Evolutionary conservation across 2,329 filamentous ascomycete genomes (phyloP).

Genomic region (Mycogone perniciosa): DNA sequence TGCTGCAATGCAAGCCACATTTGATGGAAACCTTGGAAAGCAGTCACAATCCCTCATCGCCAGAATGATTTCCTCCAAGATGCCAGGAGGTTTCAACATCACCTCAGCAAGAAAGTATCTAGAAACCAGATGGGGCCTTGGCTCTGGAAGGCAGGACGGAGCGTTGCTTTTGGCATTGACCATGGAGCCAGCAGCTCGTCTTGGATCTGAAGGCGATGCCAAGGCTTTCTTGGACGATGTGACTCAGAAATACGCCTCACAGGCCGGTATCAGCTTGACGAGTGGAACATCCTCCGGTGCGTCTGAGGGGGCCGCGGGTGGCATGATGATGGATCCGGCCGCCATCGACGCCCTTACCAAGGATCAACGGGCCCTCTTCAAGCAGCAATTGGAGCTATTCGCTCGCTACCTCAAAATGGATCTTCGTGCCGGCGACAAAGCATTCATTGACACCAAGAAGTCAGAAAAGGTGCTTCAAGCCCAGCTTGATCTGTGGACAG

Average conservation of each 20-base stretch:
- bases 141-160: conserved; percentile 80
- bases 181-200: conserved; percentile 81
- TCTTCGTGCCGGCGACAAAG: conserved; percentile 92
- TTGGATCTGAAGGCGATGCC: conserved; percentile 83
- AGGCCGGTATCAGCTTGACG: conserved; percentile 76
- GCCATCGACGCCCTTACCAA: conserved; percentile 96
- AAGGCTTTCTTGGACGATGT: conserved; percentile 89
- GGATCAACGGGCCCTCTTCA: conserved; percentile 92
- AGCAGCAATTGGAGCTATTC: conserved; percentile 93
- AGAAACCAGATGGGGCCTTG: conserved; percentile 88
- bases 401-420: conserved; percentile 97
- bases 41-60: conserved; percentile 91
- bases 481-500: conserved; percentile 89
- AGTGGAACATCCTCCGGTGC: conserved; percentile 68
- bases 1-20: conserved; percentile 95
- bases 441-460: conserved; percentile 76
- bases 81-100: conserved; percentile 99
- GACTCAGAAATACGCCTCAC: conserved; percentile 80
- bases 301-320: conserved; percentile 62
- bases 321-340: conserved; percentile 99
- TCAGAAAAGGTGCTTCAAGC: conserved; percentile 83
- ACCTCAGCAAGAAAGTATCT: conserved; percentile 92
- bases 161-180: conserved; percentile 83
- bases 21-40: conserved; percentile 96
- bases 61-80: conserved; percentile 94